Evolutionary conservation across 163 green algal species (phyloP).

Genomic region (Trebouxia gelatinosa): DNA sequence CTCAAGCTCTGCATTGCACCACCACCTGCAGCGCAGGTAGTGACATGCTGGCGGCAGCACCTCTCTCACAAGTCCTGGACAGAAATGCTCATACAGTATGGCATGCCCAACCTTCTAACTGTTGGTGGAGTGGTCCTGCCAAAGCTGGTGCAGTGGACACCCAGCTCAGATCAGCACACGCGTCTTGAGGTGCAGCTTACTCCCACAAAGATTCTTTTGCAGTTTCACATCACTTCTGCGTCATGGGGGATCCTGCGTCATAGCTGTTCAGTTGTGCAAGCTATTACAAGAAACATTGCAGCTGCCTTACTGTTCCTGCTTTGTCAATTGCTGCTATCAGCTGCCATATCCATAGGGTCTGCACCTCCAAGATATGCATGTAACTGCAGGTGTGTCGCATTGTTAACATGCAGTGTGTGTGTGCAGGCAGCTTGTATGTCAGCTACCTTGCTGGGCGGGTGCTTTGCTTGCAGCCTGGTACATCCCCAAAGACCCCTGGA

Average conservation of each 20-base stretch:
- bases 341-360: too few relatives aligned
- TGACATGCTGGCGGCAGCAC: constrained; percentile 54
- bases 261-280: too few relatives aligned
- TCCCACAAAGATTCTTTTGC: too few relatives aligned
- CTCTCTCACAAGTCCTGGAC: constrained; percentile 33
- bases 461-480: constrained; percentile 44
- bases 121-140: constrained; percentile 49
- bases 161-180: constrained; percentile 38
- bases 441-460: constrained; percentile 43
- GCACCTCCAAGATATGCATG: too few relatives aligned
- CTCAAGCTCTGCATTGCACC: background rate
- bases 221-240: too few relatives aligned
- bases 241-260: too few relatives aligned
- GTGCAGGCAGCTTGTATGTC: constrained; percentile 43
- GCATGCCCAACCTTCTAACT: constrained; percentile 60
- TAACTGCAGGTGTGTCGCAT: background rate
- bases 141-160: constrained; percentile 51
- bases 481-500: constrained; percentile 63
- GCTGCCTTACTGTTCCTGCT: too few relatives aligned
- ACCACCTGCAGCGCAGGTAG: constrained; percentile 40
- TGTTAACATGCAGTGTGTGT: background rate
- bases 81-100: constrained; percentile 50
- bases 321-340: too few relatives aligned
- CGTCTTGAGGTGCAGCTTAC: constrained; percentile 44
- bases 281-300: too few relatives aligned